These are phyloP conservation scores for Russula foetens DNA, from an alignment of 768 basidiomycete species.

Conservation along the genomic window DNA sequence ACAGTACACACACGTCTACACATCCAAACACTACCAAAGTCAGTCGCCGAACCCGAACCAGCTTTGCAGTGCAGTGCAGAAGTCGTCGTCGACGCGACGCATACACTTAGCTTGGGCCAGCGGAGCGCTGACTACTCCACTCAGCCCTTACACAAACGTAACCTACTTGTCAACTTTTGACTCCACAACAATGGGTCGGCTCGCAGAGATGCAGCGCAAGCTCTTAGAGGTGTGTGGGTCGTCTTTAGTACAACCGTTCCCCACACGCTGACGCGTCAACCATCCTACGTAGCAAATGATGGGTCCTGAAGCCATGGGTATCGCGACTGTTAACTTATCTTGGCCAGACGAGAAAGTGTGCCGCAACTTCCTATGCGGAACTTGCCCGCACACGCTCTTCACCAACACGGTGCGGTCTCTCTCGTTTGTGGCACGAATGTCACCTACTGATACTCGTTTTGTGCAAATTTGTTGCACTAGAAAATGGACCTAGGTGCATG, in stretches of 20 bases:
- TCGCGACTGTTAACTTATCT: slow-evolving; percentile 82
- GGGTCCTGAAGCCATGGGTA: slow-evolving; percentile 99
- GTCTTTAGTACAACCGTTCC: neutral
- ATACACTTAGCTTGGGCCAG: neutral
- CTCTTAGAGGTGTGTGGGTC: slow-evolving; percentile 51
- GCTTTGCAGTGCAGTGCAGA: no score
- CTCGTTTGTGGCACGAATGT: neutral
- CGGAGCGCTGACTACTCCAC: neutral
- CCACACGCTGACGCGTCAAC: slow-evolving; percentile 26
- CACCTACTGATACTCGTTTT: neutral
- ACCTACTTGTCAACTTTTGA: neutral
- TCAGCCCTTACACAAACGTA: neutral
- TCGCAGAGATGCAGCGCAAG: slow-evolving; percentile 98
- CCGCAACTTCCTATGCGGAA: slow-evolving; percentile 95
- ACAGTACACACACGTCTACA: neutral
- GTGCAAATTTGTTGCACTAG: slow-evolving; percentile 33
- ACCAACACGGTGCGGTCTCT: slow-evolving; percentile 80
- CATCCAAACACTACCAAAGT: slow-evolving; percentile 10
- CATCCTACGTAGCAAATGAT: slow-evolving; percentile 82
- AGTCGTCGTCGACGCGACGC: neutral
- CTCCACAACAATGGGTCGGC: slow-evolving; percentile 66
- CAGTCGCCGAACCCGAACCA: neutral
- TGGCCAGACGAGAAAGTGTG: slow-evolving; percentile 98
- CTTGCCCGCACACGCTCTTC: slow-evolving; percentile 96
- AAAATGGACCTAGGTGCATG: slow-evolving; percentile 99